phyloP scores from a whole-genome alignment of 441 rosid genomes.

The Erodium moschatum region DNA sequence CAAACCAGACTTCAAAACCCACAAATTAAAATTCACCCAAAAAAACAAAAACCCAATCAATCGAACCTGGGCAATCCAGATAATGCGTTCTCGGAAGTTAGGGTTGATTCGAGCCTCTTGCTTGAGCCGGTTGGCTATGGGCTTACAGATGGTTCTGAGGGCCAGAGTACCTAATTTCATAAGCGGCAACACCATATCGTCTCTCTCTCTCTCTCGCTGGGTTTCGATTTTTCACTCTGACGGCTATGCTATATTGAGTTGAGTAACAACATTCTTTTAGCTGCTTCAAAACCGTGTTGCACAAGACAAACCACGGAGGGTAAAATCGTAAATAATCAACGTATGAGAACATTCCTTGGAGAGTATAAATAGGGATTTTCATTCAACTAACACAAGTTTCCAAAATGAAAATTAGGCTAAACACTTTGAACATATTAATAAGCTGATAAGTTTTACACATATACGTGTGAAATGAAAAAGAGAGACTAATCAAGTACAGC shows the following conservation, averaged over 20 bases:
- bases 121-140: slow-evolving; percentile 66
- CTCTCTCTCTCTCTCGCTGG: neutral
- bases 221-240: neutral
- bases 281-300: too few species aligned
- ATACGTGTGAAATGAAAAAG: too few species aligned
- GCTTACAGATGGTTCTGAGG: slow-evolving; percentile 66
- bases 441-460: neutral
- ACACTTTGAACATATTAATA: neutral
- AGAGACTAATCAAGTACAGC: neutral
- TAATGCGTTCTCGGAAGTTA: slow-evolving; percentile 54
- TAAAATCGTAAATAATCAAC: too few species aligned
- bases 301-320: too few species aligned
- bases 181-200: slow-evolving; percentile 45
- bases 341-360: too few species aligned
- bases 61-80: slow-evolving; percentile 65
- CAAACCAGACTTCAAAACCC: neutral
- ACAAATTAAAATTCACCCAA: too few species aligned
- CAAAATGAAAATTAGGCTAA: too few species aligned
- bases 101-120: slow-evolving; percentile 60
- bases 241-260: neutral
- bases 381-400: neutral
- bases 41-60: neutral
- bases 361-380: neutral
- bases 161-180: slow-evolving; percentile 69
- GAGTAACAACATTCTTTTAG: too few species aligned